Evolutionary conservation across 176 grass and related monocot species (phyloP), one percentile per base, ranked within the genome.

Genomic region (Triticum timopheevii): DNA sequence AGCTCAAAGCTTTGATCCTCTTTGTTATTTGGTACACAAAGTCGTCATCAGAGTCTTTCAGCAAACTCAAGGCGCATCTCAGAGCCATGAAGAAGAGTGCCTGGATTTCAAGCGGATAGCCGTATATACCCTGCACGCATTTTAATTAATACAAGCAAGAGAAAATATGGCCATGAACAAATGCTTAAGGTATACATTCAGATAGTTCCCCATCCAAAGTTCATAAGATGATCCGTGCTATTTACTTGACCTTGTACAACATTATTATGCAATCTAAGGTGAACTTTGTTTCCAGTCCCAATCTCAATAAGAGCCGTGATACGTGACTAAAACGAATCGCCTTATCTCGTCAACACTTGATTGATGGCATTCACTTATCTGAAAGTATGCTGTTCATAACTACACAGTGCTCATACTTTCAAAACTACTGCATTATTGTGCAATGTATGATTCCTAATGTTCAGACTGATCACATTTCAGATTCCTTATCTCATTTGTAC

Each of bases 41-140:
- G 58, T 87, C 89, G 75, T 75, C 86, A 66, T 81, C 73, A 28
- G 65, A 69, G 56, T 80, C 83, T 74, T 87, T 91, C 79, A 95
- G 40, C 76, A 91, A 65, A 69, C 42, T 84, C 35, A 79, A 34
- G 13, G 89, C 87, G 58, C 93, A 95, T 67, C 89, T 88, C 83
- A 95, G 72, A 40, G 93, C 86, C 93, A 95, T 93, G 74, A 93
- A 95, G 84, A 93, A 93, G 50, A 95, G 84, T 69, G 91, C 72
- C 79, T 95, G 91, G 85, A 95, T 95, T 89, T 95, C 93, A 91
- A 95, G 89, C 10, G 93, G 91, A 80, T 93, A 95, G 49, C 93
- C 93, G 85, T 93, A 95, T 80, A 95, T 89, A 56, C 93, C 91
- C 93, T 95, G 86, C 82, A 87, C 7, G 62, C 35, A 81, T 44